Conservation (phyloP, 345 rosid genomes). For the Eucalyptus sideroxylon region DNA sequence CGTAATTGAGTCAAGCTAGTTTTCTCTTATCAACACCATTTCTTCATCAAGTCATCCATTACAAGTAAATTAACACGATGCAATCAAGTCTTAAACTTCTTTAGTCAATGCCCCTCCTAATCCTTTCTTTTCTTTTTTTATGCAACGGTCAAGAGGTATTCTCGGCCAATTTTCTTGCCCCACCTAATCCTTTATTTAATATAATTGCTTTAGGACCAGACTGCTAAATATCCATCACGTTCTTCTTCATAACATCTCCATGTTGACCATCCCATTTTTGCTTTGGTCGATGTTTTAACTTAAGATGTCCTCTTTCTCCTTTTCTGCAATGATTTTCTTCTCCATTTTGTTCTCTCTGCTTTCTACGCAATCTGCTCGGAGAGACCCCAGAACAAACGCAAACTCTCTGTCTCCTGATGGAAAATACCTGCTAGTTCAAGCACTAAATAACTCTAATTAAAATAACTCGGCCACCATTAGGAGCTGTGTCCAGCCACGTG, state of each 20-base stretch:
- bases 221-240: neutral
- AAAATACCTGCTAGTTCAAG: no score
- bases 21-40: neutral
- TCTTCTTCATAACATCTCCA: neutral
- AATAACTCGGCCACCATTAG: no score
- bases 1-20: neutral
- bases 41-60: neutral
- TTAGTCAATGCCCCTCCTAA: neutral
- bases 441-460: no score
- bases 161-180: neutral
- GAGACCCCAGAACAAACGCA: no score
- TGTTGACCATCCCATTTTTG: neutral
- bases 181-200: neutral
- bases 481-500: no score
- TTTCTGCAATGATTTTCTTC: no score
- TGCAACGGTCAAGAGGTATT: neutral
- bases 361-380: no score
- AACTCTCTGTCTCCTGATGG: no score
- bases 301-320: neutral
- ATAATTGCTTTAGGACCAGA: neutral
- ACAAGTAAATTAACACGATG: neutral
- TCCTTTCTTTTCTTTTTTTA: neutral
- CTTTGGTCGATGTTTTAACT: neutral
- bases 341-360: no score
- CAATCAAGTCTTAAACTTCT: neutral